phyloP scores from a whole-genome alignment of 305 asterid genomes.

The Solanum hybrid region DNA sequence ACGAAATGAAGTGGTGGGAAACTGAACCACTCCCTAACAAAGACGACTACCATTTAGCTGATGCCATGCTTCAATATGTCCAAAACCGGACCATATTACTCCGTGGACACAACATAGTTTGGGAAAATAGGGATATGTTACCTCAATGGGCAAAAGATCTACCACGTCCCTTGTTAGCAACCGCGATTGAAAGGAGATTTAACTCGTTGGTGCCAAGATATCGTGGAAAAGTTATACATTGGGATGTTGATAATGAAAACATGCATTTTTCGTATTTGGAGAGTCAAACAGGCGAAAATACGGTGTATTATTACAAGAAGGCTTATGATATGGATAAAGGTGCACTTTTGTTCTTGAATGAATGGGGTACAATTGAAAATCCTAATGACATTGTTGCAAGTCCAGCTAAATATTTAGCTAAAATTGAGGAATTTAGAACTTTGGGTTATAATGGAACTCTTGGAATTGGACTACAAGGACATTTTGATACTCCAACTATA shows the following conservation, averaged over 20 bases:
- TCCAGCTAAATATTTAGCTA: slow-evolving; percentile 24
- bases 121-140: slow-evolving; percentile 5
- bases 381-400: neutral
- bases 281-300: neutral
- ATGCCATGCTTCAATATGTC: slow-evolving; percentile 21
- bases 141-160: slow-evolving; percentile 10
- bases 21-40: slow-evolving; percentile 9
- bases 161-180: neutral
- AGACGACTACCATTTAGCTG: slow-evolving; percentile 16
- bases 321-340: slow-evolving; percentile 17
- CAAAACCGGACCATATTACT: neutral
- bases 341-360: slow-evolving; percentile 24
- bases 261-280: slow-evolving; percentile 15
- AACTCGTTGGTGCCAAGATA: slow-evolving; percentile 22
- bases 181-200: slow-evolving; percentile 1
- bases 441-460: slow-evolving; percentile 28
- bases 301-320: slow-evolving; percentile 5
- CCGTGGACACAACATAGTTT: slow-evolving; percentile 34
- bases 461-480: slow-evolving; percentile 36
- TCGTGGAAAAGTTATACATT: slow-evolving; percentile 24
- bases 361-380: slow-evolving; percentile 26
- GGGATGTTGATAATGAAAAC: slow-evolving; percentile 41
- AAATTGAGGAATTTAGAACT: slow-evolving; percentile 15
- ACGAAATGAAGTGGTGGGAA: slow-evolving; percentile 28
- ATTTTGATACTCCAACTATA: slow-evolving; percentile 15